Base-by-base conservation (phyloP, 257 asterid genomes). In the Orobanche coerulescens region DNA sequence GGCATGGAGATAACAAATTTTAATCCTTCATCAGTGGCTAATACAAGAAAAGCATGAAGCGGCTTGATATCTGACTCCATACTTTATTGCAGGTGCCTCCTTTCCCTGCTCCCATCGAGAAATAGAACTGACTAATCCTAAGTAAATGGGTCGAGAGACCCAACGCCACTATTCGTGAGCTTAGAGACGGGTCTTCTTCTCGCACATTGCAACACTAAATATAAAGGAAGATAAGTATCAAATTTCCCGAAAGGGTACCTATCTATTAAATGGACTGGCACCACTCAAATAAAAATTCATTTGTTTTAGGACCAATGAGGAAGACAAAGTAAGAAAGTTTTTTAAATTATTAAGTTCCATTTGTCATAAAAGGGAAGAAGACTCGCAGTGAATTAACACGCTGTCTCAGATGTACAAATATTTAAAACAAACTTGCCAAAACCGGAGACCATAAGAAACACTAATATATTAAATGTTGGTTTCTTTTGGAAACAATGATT, bases 31-130 rank as follows among this genome's bases (percentile, higher is more conserved):
- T 22, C 52, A 42, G 22, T 34, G 16, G 36, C 61, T 18, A 34
- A 50, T 16, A 53, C 39, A 25, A 64, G 31, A 36, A 34, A 64
- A 54, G 42, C 61, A 51, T 51, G 53, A 64, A 66, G 63, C 30
- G 23, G 47, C 23, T 66, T 3, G 2, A 30, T 20, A 18, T 44
- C 19, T 48, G 37, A 65, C 37, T 54, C 24, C 13, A 22, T 6
- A 46, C 25, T 33, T 22, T 4, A 43, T 20, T 39, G 6, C 49
- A 6, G 25, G 23, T 44, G 51, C 58, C 71, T 39, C 23, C 37
- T 65, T 39, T n/a, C n/a, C n/a, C n/a, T 62, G 36, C 63, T 64
- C 26, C 26, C 26, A 18, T n/a, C n/a, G n/a, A n/a, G n/a, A n/a
- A n/a, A n/a, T n/a, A n/a, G n/a, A n/a, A n/a, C n/a, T n/a, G n/a